Conservation (phyloP, 768 basidiomycete species). For the Tricholoma saponaceum region DNA sequence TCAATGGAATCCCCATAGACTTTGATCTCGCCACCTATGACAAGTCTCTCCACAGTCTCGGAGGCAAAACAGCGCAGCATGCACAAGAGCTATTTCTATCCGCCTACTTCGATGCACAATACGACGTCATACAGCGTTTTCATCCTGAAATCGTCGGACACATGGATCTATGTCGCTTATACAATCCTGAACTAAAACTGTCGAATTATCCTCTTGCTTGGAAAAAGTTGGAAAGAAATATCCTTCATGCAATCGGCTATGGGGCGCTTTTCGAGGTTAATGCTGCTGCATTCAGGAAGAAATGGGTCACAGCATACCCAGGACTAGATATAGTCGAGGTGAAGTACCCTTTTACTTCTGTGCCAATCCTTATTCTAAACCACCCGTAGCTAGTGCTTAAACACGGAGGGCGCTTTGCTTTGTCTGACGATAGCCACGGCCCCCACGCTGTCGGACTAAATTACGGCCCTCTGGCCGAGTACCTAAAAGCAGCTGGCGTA, state of each 20-base stretch:
- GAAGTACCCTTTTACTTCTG: constrained; percentile 13
- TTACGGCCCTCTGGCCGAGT: constrained; percentile 62
- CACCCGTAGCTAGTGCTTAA: constrained; percentile 60
- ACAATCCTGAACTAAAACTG: constrained; percentile 59
- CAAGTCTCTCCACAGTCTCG: constrained; percentile 45
- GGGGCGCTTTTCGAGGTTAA: constrained; percentile 94
- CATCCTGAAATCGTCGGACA: constrained; percentile 91
- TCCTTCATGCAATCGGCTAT: constrained; percentile 67
- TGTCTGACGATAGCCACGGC: constrained; percentile 97
- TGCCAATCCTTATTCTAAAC: constrained; percentile 1
- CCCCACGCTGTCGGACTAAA: constrained; percentile 85
- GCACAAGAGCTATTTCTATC: constrained; percentile 47
- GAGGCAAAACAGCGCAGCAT: constrained; percentile 22
- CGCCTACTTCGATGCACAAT: constrained; percentile 86
- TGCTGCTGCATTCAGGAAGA: constrained; percentile 88
- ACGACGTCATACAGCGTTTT: constrained; percentile 60
- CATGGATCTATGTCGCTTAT: constrained; percentile 89
- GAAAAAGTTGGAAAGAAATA: constrained; percentile 69
- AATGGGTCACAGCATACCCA: constrained; percentile 85
- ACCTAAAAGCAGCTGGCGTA: constrained; percentile 60
- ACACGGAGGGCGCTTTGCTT: constrained; percentile 66
- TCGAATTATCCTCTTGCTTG: constrained; percentile 55
- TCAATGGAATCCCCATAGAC: constrained; percentile 85
- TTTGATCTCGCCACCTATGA: constrained; percentile 76
- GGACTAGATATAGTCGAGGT: constrained; percentile 74